Evolutionary conservation across 345 rosid species (phyloP), one percentile per base, ranked within the genome.

Genomic region (Lumnitzera littorea): DNA sequence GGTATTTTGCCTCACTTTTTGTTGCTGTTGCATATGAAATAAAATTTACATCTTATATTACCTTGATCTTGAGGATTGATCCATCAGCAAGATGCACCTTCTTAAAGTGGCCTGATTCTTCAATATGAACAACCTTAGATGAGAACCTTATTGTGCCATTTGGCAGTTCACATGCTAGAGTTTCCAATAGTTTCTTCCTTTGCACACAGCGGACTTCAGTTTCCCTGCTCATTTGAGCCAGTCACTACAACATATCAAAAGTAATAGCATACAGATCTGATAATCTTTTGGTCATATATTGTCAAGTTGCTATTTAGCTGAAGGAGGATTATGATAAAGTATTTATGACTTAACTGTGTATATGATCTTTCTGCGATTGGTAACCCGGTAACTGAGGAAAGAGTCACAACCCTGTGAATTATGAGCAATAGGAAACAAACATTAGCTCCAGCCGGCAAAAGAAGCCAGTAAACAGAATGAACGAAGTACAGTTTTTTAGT

Each of bases 81-180:
- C 85, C 88, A 64, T 88, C 84, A 50, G 70, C 78, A 69, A 85
- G 90, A 77, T 80, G 79, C 29, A 84, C 62, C 64, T 75, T 48
- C 72, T 82, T 86, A 24, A 67, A 68, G 70, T 24, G 48, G 16
- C 81, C 85, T 27, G 80, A 81, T 60, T 81, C 69, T 65, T 86
- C 82, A 25, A 87, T 67, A 7, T 79, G 78, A 61, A 78, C 91
- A 51, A 86, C 70, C 75, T 80, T 86, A 31, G 89, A 78, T 15
- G 91, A 83, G 72, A 70, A 87, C 71, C 78, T 76, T 13, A 89
- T 70, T 58, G 91, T 86, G 60, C 71, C 83, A 24, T 27, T 20
- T n/a, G 94, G 96, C 11, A 89, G 80, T 46, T 82, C 86, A 20
- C 15, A 67, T 11, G 57, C 82, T 15, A 84, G 78, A 47, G 84